These are phyloP conservation scores for Candida mattraensis DNA, from an alignment of 805 yeast genomes.

Conservation along the genomic window DNA sequence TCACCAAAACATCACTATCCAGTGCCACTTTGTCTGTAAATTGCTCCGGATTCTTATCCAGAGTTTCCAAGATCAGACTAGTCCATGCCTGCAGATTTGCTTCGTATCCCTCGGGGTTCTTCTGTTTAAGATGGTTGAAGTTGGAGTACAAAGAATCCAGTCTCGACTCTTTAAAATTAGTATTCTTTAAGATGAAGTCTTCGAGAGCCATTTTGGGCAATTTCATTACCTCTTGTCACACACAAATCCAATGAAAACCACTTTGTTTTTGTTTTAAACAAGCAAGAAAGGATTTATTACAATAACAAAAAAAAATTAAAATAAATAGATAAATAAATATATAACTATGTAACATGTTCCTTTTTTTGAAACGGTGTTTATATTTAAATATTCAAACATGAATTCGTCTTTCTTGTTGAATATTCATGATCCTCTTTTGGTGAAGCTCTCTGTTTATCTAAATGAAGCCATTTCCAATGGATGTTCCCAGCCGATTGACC, in stretches of 20 bases:
- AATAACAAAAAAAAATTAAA: neutral
- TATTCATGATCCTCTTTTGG: constrained; percentile 21
- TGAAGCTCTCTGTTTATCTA: constrained; percentile 19
- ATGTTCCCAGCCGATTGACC: constrained; percentile 13
- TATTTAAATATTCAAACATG: constrained; percentile 3
- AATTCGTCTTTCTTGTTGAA: constrained; percentile 6
- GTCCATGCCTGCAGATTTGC: constrained; percentile 53
- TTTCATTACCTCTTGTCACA: neutral
- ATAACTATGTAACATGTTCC: neutral
- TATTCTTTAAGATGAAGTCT: constrained; percentile 22
- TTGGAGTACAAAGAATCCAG: constrained; percentile 49
- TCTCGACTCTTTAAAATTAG: constrained; percentile 40
- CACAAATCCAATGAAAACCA: neutral
- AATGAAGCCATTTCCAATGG: constrained; percentile 6
- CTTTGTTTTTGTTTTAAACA: neutral
- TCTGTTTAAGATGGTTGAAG: constrained; percentile 41
- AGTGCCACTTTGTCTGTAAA: constrained; percentile 30
- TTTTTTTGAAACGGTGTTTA: constrained; percentile 3
- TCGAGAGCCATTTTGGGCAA: constrained; percentile 7
- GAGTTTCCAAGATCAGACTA: constrained; percentile 32
- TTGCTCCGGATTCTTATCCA: constrained; percentile 18
- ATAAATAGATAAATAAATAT: constrained; percentile 3
- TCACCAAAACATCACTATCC: constrained; percentile 18
- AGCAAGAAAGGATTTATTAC: no score
- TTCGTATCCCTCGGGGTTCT: constrained; percentile 48